These are phyloP conservation scores for Raddia guianensis DNA, from an alignment of 176 grass and related monocot genomes.

Conservation along the genomic window DNA sequence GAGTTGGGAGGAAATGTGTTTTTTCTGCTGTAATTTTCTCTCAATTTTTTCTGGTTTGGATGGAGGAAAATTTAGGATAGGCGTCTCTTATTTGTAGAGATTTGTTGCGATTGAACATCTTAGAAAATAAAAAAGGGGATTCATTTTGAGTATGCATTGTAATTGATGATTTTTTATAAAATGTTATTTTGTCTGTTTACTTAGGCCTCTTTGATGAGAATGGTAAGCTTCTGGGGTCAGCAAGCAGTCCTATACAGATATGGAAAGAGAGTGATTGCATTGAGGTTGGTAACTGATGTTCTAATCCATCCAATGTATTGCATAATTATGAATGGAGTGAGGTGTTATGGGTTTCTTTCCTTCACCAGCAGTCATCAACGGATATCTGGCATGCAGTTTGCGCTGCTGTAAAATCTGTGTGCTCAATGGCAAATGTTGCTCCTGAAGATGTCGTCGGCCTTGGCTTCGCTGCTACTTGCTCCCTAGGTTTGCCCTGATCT, in stretches of 20 bases:
- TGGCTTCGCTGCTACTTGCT: slow-evolving; percentile 92
- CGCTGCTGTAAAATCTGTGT: slow-evolving; percentile 72
- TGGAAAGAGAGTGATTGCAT: slow-evolving; percentile 96
- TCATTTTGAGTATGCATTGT: background rate
- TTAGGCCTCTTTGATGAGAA: slow-evolving; percentile 80
- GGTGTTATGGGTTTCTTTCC: slow-evolving; percentile 13
- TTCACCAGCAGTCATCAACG: slow-evolving; percentile 78
- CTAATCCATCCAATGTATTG: background rate
- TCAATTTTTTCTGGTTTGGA: background rate
- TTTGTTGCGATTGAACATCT: background rate
- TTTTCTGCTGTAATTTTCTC: background rate
- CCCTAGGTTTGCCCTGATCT: slow-evolving; percentile 66
- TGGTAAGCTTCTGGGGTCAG: slow-evolving; percentile 70
- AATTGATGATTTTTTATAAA: slow-evolving; percentile 2
- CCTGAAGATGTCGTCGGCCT: slow-evolving; percentile 68
- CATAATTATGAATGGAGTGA: background rate
- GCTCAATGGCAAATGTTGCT: slow-evolving; percentile 51
- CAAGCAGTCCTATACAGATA: slow-evolving; percentile 96
- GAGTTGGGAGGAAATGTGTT: background rate
- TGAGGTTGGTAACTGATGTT: slow-evolving; percentile 59
- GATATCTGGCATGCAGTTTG: slow-evolving; percentile 97
- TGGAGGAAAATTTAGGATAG: background rate
- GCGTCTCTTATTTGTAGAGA: background rate
- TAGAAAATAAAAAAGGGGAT: background rate
- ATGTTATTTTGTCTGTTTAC: background rate